Percentiles rank a stretch among this genome's conserved stretches.
Evolutionary conservation across 2,329 filamentous ascomycete species (phyloP).

Genomic region (Aspergillus viridinutans): DNA sequence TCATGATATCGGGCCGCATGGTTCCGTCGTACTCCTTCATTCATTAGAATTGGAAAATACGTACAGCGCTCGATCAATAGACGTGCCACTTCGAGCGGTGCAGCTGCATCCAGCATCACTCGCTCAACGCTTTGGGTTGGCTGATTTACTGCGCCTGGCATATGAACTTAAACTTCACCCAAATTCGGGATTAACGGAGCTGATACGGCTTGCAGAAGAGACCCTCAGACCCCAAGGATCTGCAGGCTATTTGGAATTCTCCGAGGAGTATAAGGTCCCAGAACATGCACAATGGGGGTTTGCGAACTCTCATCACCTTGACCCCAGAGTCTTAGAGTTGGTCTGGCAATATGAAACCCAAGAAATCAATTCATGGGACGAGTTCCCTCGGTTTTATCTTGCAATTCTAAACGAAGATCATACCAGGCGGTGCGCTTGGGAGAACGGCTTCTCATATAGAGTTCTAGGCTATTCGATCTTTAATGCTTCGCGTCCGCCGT

Average conservation of each 20-base stretch:
- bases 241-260: slow-evolving; percentile 26
- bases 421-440: slow-evolving; percentile 55
- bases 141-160: slow-evolving; percentile 34
- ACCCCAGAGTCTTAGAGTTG: slow-evolving; percentile 51
- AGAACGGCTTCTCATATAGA: slow-evolving; percentile 48
- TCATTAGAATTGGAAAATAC: slow-evolving; percentile 50
- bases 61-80: slow-evolving; percentile 8
- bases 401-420: slow-evolving; percentile 59
- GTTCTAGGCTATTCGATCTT: slow-evolving; percentile 54
- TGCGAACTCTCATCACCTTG: slow-evolving; percentile 29
- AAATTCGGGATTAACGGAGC: slow-evolving; percentile 22
- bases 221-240: slow-evolving; percentile 11
- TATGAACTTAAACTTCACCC: slow-evolving; percentile 36
- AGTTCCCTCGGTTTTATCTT: slow-evolving; percentile 54
- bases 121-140: slow-evolving; percentile 30
- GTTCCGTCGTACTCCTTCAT: slow-evolving; percentile 64
- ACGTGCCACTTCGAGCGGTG: slow-evolving; percentile 26
- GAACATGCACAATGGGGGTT: neutral
- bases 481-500: slow-evolving; percentile 31
- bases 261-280: slow-evolving; percentile 32
- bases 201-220: slow-evolving; percentile 30
- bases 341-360: slow-evolving; percentile 41
- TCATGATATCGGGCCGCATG: slow-evolving; percentile 61
- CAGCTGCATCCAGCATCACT: slow-evolving; percentile 37
- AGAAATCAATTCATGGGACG: slow-evolving; percentile 11